phyloP scores from a whole-genome alignment of 2,329 filamentous ascomycete species.

The Mycogone perniciosa region DNA sequence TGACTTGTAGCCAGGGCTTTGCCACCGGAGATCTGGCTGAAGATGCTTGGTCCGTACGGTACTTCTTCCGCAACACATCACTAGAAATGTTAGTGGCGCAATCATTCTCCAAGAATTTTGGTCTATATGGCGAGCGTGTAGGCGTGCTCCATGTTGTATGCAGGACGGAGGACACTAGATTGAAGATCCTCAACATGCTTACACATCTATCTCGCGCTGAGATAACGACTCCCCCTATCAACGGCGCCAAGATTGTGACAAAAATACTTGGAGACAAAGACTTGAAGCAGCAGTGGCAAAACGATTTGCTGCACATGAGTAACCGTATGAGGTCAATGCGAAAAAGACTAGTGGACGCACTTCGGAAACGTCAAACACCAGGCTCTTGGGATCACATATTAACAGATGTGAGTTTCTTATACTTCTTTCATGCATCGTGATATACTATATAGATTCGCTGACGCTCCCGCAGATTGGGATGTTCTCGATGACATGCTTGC shows the following conservation, averaged over 20 bases:
- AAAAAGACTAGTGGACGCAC: conserved; percentile 45
- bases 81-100: conserved; percentile 25
- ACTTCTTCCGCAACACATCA: conserved; percentile 17
- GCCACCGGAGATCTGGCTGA: background rate
- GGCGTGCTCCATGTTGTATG: conserved; percentile 20
- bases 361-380: conserved; percentile 19
- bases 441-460: no score
- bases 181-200: background rate
- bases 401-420: no score
- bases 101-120: conserved; percentile 33
- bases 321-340: conserved; percentile 51
- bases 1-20: no score
- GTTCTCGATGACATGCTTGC: no score
- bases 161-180: background rate
- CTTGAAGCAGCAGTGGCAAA: conserved; percentile 1
- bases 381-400: conserved; percentile 11
- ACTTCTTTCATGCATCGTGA: no score
- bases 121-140: conserved; percentile 31
- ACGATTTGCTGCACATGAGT: conserved; percentile 3
- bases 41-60: conserved; percentile 29
- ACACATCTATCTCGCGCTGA: background rate
- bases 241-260: conserved; percentile 1
- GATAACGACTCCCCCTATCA: background rate
- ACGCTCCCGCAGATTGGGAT: no score
- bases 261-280: background rate